Evolutionary conservation across 2,329 filamentous ascomycete species (phyloP).

Genomic region (Cryphonectria carpinicola): DNA sequence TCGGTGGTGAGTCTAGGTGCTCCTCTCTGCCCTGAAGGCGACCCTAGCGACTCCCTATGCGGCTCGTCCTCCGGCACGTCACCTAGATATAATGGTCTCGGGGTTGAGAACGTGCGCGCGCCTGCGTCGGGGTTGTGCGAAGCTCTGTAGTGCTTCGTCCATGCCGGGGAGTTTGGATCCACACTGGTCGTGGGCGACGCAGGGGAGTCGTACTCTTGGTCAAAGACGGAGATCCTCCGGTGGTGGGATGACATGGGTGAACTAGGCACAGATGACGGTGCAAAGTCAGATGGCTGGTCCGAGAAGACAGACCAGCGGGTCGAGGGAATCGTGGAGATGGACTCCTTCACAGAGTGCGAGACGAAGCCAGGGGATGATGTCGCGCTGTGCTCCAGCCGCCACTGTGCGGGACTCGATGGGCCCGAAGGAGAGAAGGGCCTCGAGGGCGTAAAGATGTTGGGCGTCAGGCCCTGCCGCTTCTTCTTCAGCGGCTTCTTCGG

Average conservation of each 20-base stretch:
- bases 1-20: slow-evolving; percentile 31
- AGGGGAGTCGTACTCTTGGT: slow-evolving; percentile 71
- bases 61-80: slow-evolving; percentile 24
- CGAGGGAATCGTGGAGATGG: slow-evolving; percentile 53
- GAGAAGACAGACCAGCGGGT: slow-evolving; percentile 70
- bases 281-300: slow-evolving; percentile 64
- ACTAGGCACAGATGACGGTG: slow-evolving; percentile 74
- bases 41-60: slow-evolving; percentile 33
- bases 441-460: slow-evolving; percentile 65
- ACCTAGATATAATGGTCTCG: slow-evolving; percentile 38
- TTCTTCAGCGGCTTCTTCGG: slow-evolving; percentile 71
- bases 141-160: slow-evolving; percentile 51
- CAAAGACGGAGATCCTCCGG: slow-evolving; percentile 77
- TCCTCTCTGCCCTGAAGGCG: neutral
- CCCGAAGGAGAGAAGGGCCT: slow-evolving; percentile 44
- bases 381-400: slow-evolving; percentile 45
- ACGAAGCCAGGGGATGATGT: slow-evolving; percentile 45
- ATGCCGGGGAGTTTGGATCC: slow-evolving; percentile 67
- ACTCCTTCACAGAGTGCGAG: slow-evolving; percentile 51
- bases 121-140: slow-evolving; percentile 59
- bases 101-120: slow-evolving; percentile 49
- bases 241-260: slow-evolving; percentile 72
- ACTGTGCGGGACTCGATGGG: slow-evolving; percentile 42
- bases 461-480: slow-evolving; percentile 62
- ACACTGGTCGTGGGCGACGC: slow-evolving; percentile 81